Evolutionary conservation across 1,284 basidiomycete species (phyloP), one percentile per base, ranked within the genome.

Genomic region (Mycosarcoma maydis): DNA sequence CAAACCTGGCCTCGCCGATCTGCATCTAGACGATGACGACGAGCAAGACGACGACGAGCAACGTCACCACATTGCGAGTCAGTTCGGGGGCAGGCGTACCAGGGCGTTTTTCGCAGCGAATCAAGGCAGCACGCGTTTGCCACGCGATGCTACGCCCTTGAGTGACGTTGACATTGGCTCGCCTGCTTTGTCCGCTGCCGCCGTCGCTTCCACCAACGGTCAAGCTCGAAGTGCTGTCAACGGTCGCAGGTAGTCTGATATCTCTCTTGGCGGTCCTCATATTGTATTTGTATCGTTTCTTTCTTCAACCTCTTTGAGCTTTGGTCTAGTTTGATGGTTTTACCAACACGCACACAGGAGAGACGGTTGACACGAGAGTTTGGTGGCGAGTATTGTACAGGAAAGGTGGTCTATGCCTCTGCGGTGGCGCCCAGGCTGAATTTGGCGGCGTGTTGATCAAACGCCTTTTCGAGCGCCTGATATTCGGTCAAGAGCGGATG

Each of bases 151-250:
- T 14, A 70, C 61, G 8, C 56, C 67, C 3, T n/a, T 62, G 42
- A 53, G 51, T 37, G 67, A 70, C 29, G 43, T 64, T 11, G 67
- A 70, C 23, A 70, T 70, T 56, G 68, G 44, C 22, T 58, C 59
- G 11, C 66, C 66, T 9, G 52, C 57, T 17, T 48, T 59, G 8
- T 67, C 57, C 10, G 41, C 51, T 17, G 47, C 48, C 13, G 39
- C 48, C 6, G 27, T 51, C 4, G 34, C 36, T 6, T 51, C 48
- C 23, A 39, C 51, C 9, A 56, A 64, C 14, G 60, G 48, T 0
- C n/a, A n/a, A n/a, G n/a, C n/a, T n/a, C 44, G 51, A 6, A 48
- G 26, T 8, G 27, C 27, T 13, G 27, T 29, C 27, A 56, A 61
- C 14, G 65, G 57, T 9, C 34, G 55, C 7, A 45, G 61, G 34